These are phyloP conservation scores for Rubia peregrina DNA, from an alignment of 305 asterid genomes.

Conservation along the genomic window DNA sequence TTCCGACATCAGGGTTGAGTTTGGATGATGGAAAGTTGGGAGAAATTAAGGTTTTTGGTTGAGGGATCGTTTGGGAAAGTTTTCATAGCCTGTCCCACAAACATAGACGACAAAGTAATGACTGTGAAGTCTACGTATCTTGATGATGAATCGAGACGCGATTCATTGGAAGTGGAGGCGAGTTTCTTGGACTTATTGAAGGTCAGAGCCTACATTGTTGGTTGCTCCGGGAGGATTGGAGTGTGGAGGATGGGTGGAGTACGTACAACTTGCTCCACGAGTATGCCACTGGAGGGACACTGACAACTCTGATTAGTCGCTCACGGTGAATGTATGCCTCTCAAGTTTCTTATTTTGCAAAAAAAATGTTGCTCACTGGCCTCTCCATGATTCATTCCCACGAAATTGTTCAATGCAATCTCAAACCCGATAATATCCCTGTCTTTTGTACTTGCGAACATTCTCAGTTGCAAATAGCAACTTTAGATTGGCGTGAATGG, in stretches of 20 bases:
- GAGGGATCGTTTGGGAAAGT: neutral
- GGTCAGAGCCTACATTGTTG: neutral
- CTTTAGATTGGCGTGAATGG: neutral
- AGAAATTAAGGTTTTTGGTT: neutral
- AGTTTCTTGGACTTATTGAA: too few species aligned
- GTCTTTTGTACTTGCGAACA: neutral
- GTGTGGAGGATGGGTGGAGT: neutral
- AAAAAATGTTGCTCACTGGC: neutral
- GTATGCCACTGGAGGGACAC: neutral
- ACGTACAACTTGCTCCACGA: neutral
- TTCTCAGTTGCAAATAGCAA: neutral
- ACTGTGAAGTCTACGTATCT: neutral
- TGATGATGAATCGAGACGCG: neutral
- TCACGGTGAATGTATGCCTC: too few species aligned
- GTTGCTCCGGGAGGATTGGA: neutral
- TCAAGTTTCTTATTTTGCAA: neutral
- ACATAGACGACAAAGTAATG: neutral
- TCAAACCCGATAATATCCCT: neutral
- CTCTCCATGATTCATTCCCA: neutral
- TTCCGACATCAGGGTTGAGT: neutral
- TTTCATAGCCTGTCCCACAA: neutral
- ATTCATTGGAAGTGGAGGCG: neutral
- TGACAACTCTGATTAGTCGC: too few species aligned
- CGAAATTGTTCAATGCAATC: neutral
- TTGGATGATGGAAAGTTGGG: neutral